Base-by-base conservation (phyloP, 2,329 filamentous ascomycete genomes). In the Cladophialophora carrionii region DNA sequence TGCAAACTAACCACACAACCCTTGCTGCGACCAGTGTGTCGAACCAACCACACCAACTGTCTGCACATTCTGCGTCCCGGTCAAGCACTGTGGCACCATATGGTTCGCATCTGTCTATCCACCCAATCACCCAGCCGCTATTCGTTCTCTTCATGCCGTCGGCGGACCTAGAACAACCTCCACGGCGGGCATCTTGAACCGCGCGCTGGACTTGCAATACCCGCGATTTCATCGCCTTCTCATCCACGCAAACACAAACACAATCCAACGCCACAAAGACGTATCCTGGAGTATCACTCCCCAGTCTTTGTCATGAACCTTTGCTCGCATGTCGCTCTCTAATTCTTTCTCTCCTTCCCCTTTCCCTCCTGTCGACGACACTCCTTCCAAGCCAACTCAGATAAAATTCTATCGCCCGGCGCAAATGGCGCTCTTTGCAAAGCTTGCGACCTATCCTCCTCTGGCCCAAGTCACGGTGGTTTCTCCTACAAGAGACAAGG, bases 381-480 rank as follows among this genome's bases (percentile, higher is more conserved):
- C 61, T 60, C 49, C 56, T 48, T 24, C 63, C 34, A 72, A 71
- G 48, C 70, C 72, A 49, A 73, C 72, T 4, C 76, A 76, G 61
- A 67, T 73, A 51, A 73, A 72, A 57, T 78, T 79, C 67, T 72
- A 73, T 52, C 72, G 75, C 12, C 73, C 77, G 12, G 76, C 74
- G 0, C 77, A 81, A 66, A 82, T 79, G 77, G 77, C 76, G 72
- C 73, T 84, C 76, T 84, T 83, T 73, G 82, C 84, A 24, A 80
- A 82, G 67, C 76, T 89, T 14, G 83, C 82, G 4, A 86, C 82
- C 65, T 88, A 87, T 72, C 93, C 93, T 12, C 86, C 91, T 0
- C 77, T 96, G 58, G 91, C 88, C 1, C 90, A 93, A 74, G 84
- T 90, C 26, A 92, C 91, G 1, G 82, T 85, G 56, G 73, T 90